These are phyloP conservation scores for Cyclotella kingstonii DNA, from an alignment of 108 stramenopile species.

Conservation along the genomic window DNA sequence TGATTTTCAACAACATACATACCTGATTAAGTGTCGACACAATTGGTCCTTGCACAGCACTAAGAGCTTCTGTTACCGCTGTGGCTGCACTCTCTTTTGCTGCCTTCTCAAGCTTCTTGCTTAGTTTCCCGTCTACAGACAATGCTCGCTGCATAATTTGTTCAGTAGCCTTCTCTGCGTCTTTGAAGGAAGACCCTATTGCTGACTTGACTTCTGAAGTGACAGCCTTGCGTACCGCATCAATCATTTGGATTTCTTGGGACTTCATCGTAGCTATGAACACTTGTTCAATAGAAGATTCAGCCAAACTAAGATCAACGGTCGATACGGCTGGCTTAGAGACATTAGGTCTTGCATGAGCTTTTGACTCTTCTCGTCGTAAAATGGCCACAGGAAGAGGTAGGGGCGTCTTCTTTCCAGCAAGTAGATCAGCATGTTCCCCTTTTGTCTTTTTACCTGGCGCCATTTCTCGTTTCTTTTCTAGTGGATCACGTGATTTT, in stretches of 20 bases:
- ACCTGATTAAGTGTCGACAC: constrained; percentile 40
- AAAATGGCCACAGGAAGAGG: constrained; percentile 27
- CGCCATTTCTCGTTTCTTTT: not conserved
- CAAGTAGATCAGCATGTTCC: not conserved
- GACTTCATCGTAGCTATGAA: constrained; percentile 33
- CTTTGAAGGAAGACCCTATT: constrained; percentile 48
- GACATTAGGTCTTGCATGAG: not conserved
- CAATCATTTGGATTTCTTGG: constrained; percentile 34
- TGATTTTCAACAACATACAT: not conserved
- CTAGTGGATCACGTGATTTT: not conserved
- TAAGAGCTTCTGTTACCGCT: constrained; percentile 47
- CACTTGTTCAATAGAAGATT: constrained; percentile 8
- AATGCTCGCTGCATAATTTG: constrained; percentile 38
- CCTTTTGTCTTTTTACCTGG: constrained; percentile 10
- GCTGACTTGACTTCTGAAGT: constrained; percentile 44
- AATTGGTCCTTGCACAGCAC: constrained; percentile 51
- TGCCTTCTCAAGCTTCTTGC: constrained; percentile 41
- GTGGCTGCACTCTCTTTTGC: constrained; percentile 49
- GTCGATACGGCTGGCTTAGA: constrained; percentile 1
- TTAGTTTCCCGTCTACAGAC: constrained; percentile 43
- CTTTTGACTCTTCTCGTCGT: constrained; percentile 18
- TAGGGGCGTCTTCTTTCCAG: not conserved
- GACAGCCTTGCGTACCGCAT: constrained; percentile 33
- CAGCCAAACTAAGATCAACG: constrained; percentile 12
- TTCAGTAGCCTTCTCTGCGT: constrained; percentile 21